These are phyloP conservation scores for Chondrus crispus DNA, from an alignment of 23 red algal species.

Conservation along the genomic window DNA sequence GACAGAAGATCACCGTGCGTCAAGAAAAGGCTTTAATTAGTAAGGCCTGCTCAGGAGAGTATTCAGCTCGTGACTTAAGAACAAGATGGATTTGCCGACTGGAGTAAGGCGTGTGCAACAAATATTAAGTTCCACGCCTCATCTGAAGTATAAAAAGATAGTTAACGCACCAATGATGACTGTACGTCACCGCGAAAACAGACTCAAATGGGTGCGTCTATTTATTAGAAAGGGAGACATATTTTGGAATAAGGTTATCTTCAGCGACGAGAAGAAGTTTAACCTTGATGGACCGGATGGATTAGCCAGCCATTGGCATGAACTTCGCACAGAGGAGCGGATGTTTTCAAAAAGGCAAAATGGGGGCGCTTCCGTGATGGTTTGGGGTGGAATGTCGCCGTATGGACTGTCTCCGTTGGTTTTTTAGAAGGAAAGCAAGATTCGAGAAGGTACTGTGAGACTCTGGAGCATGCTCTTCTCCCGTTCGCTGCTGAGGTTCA, in stretches of 20 bases:
- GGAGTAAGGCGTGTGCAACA: neutral
- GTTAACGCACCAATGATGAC: neutral
- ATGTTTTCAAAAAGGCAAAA: neutral
- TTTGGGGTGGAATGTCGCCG: neutral
- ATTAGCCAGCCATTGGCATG: neutral
- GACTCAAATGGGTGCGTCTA: neutral
- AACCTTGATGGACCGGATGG: conserved; percentile 16
- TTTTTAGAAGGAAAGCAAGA: too few relatives aligned
- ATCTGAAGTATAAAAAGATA: neutral
- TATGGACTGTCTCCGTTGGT: neutral
- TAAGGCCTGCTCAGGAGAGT: too few relatives aligned
- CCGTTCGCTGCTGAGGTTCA: neutral
- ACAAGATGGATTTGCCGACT: neutral
- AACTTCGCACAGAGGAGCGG: neutral
- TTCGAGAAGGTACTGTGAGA: neutral
- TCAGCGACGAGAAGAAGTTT: conserved; percentile 15
- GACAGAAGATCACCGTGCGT: too few relatives aligned
- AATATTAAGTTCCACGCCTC: neutral
- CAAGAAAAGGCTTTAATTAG: too few relatives aligned
- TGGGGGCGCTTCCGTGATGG: neutral
- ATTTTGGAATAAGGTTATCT: neutral
- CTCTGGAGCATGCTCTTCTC: neutral
- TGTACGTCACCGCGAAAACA: neutral
- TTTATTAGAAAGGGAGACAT: neutral
- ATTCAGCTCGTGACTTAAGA: too few relatives aligned